Conservation (phyloP, 345 rosid genomes). For the Zanthoxylum bungeanum region DNA sequence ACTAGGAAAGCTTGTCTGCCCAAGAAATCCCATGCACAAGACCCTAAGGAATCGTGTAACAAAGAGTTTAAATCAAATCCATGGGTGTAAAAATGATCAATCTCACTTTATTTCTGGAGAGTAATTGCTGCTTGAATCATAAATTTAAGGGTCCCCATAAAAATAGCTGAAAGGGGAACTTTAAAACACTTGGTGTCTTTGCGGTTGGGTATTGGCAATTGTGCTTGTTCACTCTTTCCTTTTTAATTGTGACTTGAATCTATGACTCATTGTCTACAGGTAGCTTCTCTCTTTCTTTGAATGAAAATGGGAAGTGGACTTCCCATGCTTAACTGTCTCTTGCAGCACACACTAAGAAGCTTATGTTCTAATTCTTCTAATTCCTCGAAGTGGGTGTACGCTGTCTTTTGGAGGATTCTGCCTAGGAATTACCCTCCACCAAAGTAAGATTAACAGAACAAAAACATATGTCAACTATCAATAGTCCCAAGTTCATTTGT, state of each 20-base stretch:
- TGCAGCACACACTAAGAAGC: conserved; percentile 56
- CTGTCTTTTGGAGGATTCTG: conserved; percentile 73
- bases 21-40: conserved; percentile 1
- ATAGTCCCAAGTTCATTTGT: background rate
- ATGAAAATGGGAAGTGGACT: conserved; percentile 57
- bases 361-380: conserved; percentile 52
- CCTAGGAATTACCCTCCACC: conserved; percentile 86
- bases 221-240: background rate
- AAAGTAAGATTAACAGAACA: conserved; percentile 35
- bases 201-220: conserved; percentile 18
- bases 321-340: conserved; percentile 63
- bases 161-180: background rate
- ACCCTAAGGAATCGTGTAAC: background rate
- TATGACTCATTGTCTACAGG: conserved; percentile 14
- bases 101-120: background rate
- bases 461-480: background rate
- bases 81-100: background rate
- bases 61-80: background rate
- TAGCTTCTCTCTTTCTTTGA: conserved; percentile 11
- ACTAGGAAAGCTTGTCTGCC: conserved; percentile 12
- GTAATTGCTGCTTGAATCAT: conserved; percentile 2
- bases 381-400: conserved; percentile 72
- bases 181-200: conserved; percentile 3
- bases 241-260: conserved; percentile 17
- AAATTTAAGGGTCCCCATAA: conserved; percentile 18